These are phyloP conservation scores for Hypoxylon intermedium DNA, from an alignment of 495 filamentous ascomycete species.

Conservation along the genomic window DNA sequence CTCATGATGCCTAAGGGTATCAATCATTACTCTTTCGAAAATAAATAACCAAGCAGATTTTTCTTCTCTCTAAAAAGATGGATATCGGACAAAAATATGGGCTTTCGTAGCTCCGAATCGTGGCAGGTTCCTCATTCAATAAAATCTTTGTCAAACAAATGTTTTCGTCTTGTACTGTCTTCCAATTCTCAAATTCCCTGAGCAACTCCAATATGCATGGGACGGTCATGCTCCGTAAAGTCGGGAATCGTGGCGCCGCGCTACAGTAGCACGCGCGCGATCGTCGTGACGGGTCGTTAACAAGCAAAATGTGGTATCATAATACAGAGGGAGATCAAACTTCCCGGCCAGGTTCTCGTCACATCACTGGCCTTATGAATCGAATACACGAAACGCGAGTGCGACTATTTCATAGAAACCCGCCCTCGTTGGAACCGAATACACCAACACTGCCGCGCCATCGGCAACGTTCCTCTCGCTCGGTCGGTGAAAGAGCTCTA, in stretches of 20 bases:
- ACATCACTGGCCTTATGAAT: constrained; percentile 25
- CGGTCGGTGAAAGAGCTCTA: constrained; percentile 29
- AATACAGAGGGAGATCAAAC: constrained; percentile 29
- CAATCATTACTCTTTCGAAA: constrained; percentile 17
- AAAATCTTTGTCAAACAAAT: constrained; percentile 18
- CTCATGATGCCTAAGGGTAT: constrained; percentile 38
- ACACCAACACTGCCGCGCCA: constrained; percentile 45
- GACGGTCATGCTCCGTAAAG: constrained; percentile 35
- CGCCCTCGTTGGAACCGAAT: constrained; percentile 39
- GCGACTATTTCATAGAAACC: constrained; percentile 38
- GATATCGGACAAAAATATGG: constrained; percentile 31
- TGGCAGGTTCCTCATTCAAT: constrained; percentile 30
- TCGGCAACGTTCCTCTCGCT: constrained; percentile 42
- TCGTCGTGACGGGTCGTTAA: constrained; percentile 38
- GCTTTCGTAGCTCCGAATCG: constrained; percentile 29
- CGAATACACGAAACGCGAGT: constrained; percentile 26
- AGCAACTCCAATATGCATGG: constrained; percentile 36
- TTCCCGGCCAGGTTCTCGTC: constrained; percentile 10
- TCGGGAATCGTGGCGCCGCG: constrained; percentile 34
- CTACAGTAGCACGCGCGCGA: constrained; percentile 17
- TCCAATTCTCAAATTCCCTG: constrained; percentile 28
- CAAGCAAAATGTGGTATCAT: constrained; percentile 39
- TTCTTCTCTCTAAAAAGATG: constrained; percentile 18
- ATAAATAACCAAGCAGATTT: constrained; percentile 9
- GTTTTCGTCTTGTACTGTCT: constrained; percentile 32